Percentiles rank a stretch among this genome's conserved stretches.
Evolutionary conservation across 129 eudicot genomes (phyloP).

Genomic region (Artemisia tridentata): DNA sequence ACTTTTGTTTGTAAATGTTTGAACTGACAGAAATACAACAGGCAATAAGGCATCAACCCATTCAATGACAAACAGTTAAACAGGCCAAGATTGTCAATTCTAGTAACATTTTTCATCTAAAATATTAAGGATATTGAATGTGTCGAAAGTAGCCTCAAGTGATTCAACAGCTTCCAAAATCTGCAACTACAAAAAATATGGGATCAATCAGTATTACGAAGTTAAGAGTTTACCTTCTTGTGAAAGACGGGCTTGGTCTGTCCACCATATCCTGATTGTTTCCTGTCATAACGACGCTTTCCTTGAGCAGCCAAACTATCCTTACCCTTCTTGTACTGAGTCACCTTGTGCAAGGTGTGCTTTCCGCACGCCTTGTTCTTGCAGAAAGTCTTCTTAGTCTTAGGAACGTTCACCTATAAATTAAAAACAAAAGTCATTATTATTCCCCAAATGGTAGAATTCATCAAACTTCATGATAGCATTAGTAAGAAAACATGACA

Average conservation of each 20-base stretch:
- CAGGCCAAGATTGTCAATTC: no score
- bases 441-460: background rate
- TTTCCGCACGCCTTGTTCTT: conserved; percentile 45
- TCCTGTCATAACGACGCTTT: conserved; percentile 48
- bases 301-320: conserved; percentile 49
- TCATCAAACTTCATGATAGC: background rate
- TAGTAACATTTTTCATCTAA: no score
- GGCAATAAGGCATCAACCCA: no score
- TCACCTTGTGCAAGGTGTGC: conserved; percentile 46
- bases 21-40: no score
- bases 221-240: conserved; percentile 31
- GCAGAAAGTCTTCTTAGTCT: conserved; percentile 47
- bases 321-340: conserved; percentile 47
- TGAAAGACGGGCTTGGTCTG: conserved; percentile 49
- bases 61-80: no score
- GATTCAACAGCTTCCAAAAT: background rate
- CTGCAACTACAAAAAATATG: background rate
- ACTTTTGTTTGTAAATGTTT: no score
- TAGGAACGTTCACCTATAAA: conserved; percentile 39
- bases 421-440: fast-evolving
- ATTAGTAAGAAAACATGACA: no score
- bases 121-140: no score
- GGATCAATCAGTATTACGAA: no score
- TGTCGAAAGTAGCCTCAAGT: no score
- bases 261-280: conserved; percentile 49